Base-by-base conservation (phyloP, 2,329 filamentous ascomycete species). In the Huntiella moniliformis region DNA sequence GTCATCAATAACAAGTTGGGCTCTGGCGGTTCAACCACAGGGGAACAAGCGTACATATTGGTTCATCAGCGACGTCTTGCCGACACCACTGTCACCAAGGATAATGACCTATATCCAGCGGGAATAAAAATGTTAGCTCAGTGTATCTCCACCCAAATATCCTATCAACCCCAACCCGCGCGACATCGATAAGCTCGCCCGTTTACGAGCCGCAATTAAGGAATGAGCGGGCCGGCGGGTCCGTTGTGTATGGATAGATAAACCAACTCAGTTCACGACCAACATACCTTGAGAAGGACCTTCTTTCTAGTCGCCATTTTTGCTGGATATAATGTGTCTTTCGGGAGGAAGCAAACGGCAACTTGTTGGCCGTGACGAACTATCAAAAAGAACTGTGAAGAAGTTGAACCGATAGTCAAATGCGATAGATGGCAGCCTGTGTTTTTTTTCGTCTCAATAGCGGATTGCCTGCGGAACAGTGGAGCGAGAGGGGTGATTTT, bases 1-100 rank as follows among this genome's bases (percentile, higher is more conserved):
- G 22, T 28, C 22, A 28, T 28, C 22, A 28, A 28, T 28, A 28
- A 28, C 22, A 28, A n/a, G 28, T 16, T 15, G 40, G 22, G 22
- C 22, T 28, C 8, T 28, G 22, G 22, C 22, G 22, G 6, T 12
- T 12, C 42, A 33, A 36, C 38, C 37, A 39, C 50, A 46, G 49
- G 46, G 45, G 31, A 51, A 52, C 48, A 41, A 48, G 56, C 82
- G 63, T 77, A 96, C 91, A 83, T 96, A 98, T 96, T 98, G 91
- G 69, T 98, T 98, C 91, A 98, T 98, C 75, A 98, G 78, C 66
- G 86, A 95, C 51, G 91, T 98, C 74, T 98, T 98, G 63, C 91
- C 91, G 52, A 98, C 91, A 67, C 91, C 91, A 65, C 88, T 96
- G 65, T 98, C 91, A 57, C 91, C 91, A 56, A 98, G 79, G 66